Evolutionary conservation across 108 stramenopile genomes (phyloP), one percentile per base, ranked within the genome.

Genomic region (Stephanodiscus triporus): DNA sequence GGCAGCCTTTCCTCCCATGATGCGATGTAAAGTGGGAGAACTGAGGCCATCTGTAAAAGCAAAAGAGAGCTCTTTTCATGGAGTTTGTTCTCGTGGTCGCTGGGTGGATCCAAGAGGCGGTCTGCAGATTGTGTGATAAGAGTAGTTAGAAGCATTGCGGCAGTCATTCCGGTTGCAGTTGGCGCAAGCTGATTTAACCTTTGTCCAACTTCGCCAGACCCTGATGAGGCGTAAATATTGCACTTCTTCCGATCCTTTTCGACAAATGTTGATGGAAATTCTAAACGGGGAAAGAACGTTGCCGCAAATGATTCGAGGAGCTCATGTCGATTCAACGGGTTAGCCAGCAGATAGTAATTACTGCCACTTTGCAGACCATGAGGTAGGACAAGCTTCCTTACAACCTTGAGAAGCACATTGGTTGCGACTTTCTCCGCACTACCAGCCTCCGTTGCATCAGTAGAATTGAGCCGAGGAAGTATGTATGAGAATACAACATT

Each of bases 401-500:
- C 40, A n/a, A 70, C 59, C 20, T 63, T 47, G 9, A 80, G 68
- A 20, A 80, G 38, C 65, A 73, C 61, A 20, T 73, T 60, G 10
- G 61, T 72, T 17, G 70, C 65, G 20, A 51, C 42, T 26, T 24
- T 45, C 36, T 65, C 71, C 2, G 63, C 26, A 49, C 51, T 57
- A 10, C 59, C 72, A 34, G 32, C 32, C 26, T 63, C 72, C 17
- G 17, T 24, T 10, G 19, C 47, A 60, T 30, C 49, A 2, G 49
- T 50, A 22, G 24, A 38, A 58, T 57, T 17, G 2, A 82, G 59
- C 17, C 81, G 76, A 36, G 81, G 81, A 11, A 82, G 63, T 43
- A 78, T 70, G 26, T 78, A 74, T 7, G 76, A 66, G 19, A 82
- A 82, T n/a, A 82, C 77, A 37, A 72, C 19, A 51, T 73, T 27